Percentiles rank a stretch among this genome's conserved stretches.
Evolutionary conservation across 495 filamentous ascomycete species (phyloP).

Genomic region (Cudoniella acicularis): DNA sequence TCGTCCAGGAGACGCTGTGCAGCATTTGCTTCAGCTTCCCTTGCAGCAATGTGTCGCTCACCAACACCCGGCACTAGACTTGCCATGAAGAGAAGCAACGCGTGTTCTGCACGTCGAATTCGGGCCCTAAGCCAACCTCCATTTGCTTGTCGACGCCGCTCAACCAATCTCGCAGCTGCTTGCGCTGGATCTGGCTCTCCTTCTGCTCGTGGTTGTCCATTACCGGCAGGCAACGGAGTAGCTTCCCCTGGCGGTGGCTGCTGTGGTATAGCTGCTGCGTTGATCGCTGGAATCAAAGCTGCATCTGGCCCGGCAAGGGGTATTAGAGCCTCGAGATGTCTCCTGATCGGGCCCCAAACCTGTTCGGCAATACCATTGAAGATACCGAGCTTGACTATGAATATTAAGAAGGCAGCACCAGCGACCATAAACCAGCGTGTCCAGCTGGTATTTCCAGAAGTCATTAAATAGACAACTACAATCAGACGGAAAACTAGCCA

Average conservation of each 20-base stretch:
- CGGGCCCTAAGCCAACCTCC: constrained; percentile 51
- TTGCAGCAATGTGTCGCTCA: constrained; percentile 64
- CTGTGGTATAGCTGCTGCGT: constrained; percentile 6
- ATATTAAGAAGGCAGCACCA: constrained; percentile 52
- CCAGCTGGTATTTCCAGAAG: constrained; percentile 65
- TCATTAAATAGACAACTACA: constrained; percentile 77
- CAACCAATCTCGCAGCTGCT: constrained; percentile 51
- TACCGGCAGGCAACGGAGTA: background rate
- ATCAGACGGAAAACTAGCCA: constrained; percentile 78
- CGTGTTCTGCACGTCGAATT: constrained; percentile 64
- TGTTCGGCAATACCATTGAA: constrained; percentile 53
- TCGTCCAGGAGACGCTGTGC: constrained; percentile 22
- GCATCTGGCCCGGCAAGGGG: constrained; percentile 42
- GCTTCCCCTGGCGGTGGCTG: constrained; percentile 13
- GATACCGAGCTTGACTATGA: constrained; percentile 63
- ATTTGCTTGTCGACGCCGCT: constrained; percentile 43
- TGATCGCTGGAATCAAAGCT: constrained; percentile 15
- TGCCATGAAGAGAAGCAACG: constrained; percentile 76
- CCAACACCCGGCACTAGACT: constrained; percentile 83
- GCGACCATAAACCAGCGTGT: constrained; percentile 62
- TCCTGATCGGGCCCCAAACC: constrained; percentile 59
- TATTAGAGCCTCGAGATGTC: constrained; percentile 69
- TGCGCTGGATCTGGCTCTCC: constrained; percentile 46
- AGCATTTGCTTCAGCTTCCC: constrained; percentile 25
- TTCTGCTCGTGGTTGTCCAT: constrained; percentile 2